Percentiles rank a stretch among this genome's conserved stretches.
Evolutionary conservation across 768 basidiomycete species (phyloP).

Genomic region (Hydnomerulius pinastri): DNA sequence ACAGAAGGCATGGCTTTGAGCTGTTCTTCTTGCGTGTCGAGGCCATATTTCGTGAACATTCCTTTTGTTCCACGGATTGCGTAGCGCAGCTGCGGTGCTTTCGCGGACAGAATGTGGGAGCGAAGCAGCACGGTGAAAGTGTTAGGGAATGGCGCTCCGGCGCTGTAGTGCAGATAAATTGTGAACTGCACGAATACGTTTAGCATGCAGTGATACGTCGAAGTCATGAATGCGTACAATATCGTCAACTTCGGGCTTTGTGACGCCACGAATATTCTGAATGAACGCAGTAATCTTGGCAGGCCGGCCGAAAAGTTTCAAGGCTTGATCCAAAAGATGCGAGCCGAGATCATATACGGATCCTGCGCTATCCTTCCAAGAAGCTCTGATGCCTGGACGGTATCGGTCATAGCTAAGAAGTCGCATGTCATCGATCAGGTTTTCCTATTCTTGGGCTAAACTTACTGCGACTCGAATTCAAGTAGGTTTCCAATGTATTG

Average conservation of each 20-base stretch:
- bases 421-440: neutral
- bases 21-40: constrained; percentile 81
- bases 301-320: constrained; percentile 77
- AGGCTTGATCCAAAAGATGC: constrained; percentile 78
- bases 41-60: constrained; percentile 71
- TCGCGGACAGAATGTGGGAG: constrained; percentile 69
- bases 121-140: constrained; percentile 69
- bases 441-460: neutral
- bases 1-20: constrained; percentile 58
- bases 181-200: constrained; percentile 43
- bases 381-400: constrained; percentile 60
- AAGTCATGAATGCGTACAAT: constrained; percentile 41
- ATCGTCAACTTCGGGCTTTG: constrained; percentile 66
- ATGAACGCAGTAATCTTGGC: constrained; percentile 65
- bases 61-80: constrained; percentile 71
- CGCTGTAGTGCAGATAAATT: constrained; percentile 52
- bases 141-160: constrained; percentile 40
- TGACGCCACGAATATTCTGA: constrained; percentile 69
- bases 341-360: constrained; percentile 77
- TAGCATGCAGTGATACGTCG: neutral
- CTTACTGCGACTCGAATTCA: constrained; percentile 79
- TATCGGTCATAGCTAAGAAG: constrained; percentile 69
- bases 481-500: constrained; percentile 60
- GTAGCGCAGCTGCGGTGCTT: constrained; percentile 68
- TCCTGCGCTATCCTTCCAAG: constrained; percentile 81